Conservation (phyloP, 306 rosid genomes). For the Citrullus mucosospermus region DNA sequence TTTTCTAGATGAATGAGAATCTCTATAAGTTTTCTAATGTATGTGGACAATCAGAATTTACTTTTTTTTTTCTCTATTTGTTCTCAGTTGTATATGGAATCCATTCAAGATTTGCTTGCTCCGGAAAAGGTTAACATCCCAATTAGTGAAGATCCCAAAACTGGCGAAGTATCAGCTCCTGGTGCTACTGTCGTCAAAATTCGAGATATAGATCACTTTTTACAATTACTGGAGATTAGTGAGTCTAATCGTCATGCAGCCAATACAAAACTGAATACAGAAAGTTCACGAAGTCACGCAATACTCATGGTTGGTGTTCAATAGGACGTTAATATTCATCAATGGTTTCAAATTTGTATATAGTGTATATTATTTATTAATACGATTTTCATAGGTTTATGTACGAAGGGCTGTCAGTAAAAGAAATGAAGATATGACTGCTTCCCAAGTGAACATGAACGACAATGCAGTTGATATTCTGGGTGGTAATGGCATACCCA, state of each 20-base stretch:
- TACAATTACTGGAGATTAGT: constrained; percentile 39
- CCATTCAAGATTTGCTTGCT: constrained; percentile 60
- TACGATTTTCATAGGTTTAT: constrained; percentile 23
- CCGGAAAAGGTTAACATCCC: constrained; percentile 48
- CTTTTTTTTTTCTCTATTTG: neutral
- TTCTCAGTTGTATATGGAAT: constrained; percentile 56
- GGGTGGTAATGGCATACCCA: constrained; percentile 24
- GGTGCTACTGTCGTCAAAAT: constrained; percentile 47
- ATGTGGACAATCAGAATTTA: neutral
- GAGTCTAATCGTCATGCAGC: constrained; percentile 60
- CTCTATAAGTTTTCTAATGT: neutral
- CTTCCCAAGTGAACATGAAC: constrained; percentile 22
- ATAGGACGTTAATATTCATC: neutral
- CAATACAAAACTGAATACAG: constrained; percentile 53
- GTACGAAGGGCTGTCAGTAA: constrained; percentile 37
- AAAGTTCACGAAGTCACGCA: constrained; percentile 63
- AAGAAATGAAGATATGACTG: constrained; percentile 14
- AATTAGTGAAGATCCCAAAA: constrained; percentile 46
- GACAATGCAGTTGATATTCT: constrained; percentile 10
- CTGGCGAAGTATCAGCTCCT: constrained; percentile 54
- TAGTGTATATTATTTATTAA: neutral
- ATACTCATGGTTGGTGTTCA: constrained; percentile 38
- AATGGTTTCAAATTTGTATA: neutral
- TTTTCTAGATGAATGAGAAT: neutral
- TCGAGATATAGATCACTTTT: constrained; percentile 35